Conservation (phyloP, 164 flowering plant genomes). For the Macadamia tetraphylla region DNA sequence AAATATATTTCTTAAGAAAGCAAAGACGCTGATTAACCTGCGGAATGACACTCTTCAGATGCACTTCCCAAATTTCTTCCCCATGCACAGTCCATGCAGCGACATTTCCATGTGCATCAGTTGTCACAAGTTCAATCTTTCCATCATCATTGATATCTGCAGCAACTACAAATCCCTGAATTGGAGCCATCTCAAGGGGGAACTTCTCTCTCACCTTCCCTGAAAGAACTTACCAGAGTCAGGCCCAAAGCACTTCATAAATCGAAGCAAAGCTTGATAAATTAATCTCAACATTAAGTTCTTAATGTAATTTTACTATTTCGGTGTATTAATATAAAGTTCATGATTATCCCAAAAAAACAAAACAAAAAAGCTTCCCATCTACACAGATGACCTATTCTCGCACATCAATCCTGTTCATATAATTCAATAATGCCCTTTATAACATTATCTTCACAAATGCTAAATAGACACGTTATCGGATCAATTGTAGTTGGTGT, state of each 20-base stretch:
- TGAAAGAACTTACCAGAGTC: conserved; percentile 21
- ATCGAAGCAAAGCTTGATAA: not conserved
- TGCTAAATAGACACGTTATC: too few relatives aligned
- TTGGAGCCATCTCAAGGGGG: conserved; percentile 99
- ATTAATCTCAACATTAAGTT: not conserved
- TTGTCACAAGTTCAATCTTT: conserved; percentile 82
- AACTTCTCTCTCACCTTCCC: conserved; percentile 83
- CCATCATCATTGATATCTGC: conserved; percentile 99
- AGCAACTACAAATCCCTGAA: conserved; percentile 86
- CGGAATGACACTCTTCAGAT: conserved; percentile 90
- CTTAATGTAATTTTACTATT: too few relatives aligned
- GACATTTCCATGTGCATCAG: conserved; percentile 96
- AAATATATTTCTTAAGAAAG: not conserved
- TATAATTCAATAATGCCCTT: too few relatives aligned
- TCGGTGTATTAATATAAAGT: too few relatives aligned
- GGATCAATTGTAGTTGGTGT: too few relatives aligned
- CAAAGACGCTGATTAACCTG: conserved; percentile 45
- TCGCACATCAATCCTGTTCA: too few relatives aligned
- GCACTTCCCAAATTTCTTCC: conserved; percentile 80
- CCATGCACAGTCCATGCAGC: conserved; percentile 96
- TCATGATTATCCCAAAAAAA: too few relatives aligned
- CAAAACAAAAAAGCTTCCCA: too few relatives aligned
- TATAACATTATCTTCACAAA: too few relatives aligned
- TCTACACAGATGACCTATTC: too few relatives aligned
- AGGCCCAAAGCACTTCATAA: not conserved